Evolutionary conservation across 2,329 filamentous ascomycete genomes (phyloP), one percentile per base, ranked within the genome.

Genomic region (Aschersonia sp.): DNA sequence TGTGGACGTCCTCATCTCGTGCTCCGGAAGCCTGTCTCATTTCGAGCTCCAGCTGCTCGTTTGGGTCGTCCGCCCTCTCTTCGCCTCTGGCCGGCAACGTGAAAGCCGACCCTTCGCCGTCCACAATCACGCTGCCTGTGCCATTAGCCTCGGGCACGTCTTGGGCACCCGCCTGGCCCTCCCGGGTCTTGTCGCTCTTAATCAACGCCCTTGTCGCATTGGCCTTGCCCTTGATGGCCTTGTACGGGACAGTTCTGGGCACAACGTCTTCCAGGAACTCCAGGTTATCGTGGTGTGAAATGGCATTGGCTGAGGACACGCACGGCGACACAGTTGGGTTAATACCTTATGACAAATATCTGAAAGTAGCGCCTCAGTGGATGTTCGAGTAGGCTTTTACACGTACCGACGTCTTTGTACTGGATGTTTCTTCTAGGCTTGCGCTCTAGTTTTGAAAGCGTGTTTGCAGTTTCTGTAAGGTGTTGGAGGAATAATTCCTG

Each of bases 401-500:
- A 48, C 73, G 49, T 69, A 88, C 85, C 83, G 41, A 98, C 75
- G 65, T 98, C 92, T 60, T 87, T 87, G 70, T 98, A 98, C 63
- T 97, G 92, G 52, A 98, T 84, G 59, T 94, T 95, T 51, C 89
- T 81, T 48, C 92, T 77, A 5, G 90, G 90, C 64, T 97, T 97
- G 56, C 84, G 79, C 66, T 97, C 92, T 1, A 88, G 77, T 60
- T 92, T 94, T 57, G 89, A 84, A 58, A 94, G 85, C 58, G 85
- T 89, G 62, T 94, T 82, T 30, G 84, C 83, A 62, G 94, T 85
- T 52, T 84, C 77, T 22, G 89, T 81, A 30, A 98, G 77, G 63
- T 97, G 84, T 63, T 95, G 87, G 55, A 98, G 83, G 68, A 98
- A 97, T 75, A 95, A 82, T 67, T 98, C 92, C 83, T 89, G 49